Evolutionary conservation across 805 yeast genomes (phyloP).

Genomic region (Millerozyma miso): DNA sequence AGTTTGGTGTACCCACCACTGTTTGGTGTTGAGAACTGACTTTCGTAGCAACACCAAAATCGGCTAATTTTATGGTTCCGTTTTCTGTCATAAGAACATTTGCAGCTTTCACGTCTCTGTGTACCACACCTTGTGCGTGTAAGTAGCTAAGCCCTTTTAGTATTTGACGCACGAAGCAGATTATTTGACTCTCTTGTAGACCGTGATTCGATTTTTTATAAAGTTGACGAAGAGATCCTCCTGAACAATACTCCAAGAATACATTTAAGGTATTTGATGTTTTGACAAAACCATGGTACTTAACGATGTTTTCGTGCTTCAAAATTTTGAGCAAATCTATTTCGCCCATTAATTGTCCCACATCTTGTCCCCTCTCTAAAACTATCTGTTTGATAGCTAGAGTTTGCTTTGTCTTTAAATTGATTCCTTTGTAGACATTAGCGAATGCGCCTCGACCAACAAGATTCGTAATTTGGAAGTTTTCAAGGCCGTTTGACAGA

Average conservation of each 20-base stretch:
- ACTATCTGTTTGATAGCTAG: conserved; percentile 79
- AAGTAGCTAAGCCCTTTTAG: conserved; percentile 58
- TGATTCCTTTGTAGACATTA: conserved; percentile 72
- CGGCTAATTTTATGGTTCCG: conserved; percentile 80
- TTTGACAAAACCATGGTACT: conserved; percentile 63
- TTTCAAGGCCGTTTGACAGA: conserved; percentile 40
- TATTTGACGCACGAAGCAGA: conserved; percentile 49
- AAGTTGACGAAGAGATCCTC: conserved; percentile 60
- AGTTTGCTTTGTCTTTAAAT: conserved; percentile 57
- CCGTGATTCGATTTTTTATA: conserved; percentile 46
- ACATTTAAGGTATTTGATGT: conserved; percentile 50
- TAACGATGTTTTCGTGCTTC: conserved; percentile 63
- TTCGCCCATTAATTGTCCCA: conserved; percentile 55
- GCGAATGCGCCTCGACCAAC: conserved; percentile 94
- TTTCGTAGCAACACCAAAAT: conserved; percentile 89
- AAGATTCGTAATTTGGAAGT: conserved; percentile 52
- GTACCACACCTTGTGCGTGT: conserved; percentile 72
- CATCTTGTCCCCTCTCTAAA: conserved; percentile 47
- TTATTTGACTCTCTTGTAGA: conserved; percentile 51
- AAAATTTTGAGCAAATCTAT: conserved; percentile 61
- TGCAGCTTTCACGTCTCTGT: conserved; percentile 91
- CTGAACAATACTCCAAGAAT: conserved; percentile 57
- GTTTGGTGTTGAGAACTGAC: conserved; percentile 35
- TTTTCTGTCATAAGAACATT: conserved; percentile 67
- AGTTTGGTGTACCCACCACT: conserved; percentile 85